Evolutionary conservation across 805 yeast genomes (phyloP).

Genomic region (Lachancea mirantina): DNA sequence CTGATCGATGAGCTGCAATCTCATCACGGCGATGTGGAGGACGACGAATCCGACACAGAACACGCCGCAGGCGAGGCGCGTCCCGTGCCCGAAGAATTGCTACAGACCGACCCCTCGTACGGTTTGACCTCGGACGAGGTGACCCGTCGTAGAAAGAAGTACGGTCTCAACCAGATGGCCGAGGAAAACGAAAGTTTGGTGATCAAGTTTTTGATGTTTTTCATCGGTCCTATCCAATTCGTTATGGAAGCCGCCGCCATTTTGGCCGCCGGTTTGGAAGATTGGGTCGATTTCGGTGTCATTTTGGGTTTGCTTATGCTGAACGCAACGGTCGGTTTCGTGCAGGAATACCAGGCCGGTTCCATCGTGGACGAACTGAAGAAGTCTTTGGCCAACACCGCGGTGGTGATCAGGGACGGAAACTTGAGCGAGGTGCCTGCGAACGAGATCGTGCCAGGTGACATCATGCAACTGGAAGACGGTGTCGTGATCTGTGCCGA

Average conservation of each 20-base stretch:
- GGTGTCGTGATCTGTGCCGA: slow-evolving; percentile 92
- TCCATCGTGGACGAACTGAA: slow-evolving; percentile 94
- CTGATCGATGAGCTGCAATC: slow-evolving; percentile 72
- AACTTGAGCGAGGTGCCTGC: slow-evolving; percentile 66
- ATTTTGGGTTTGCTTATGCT: slow-evolving; percentile 78
- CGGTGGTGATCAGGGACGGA: slow-evolving; percentile 81
- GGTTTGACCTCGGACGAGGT: slow-evolving; percentile 82
- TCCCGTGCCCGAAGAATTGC: slow-evolving; percentile 78
- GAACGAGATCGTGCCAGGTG: slow-evolving; percentile 91
- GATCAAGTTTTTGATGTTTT: slow-evolving; percentile 76
- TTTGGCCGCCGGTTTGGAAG: slow-evolving; percentile 92
- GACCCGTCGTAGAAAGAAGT: slow-evolving; percentile 77
- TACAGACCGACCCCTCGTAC: slow-evolving; percentile 69
- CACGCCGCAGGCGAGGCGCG: slow-evolving; percentile 54
- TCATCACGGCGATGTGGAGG: slow-evolving; percentile 47
- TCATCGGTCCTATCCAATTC: slow-evolving; percentile 93
- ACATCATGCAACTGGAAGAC: slow-evolving; percentile 83
- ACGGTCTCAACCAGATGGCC: slow-evolving; percentile 83
- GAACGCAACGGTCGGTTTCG: slow-evolving; percentile 92
- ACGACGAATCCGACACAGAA: slow-evolving; percentile 38
- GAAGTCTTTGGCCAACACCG: slow-evolving; percentile 89
- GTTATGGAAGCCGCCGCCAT: slow-evolving; percentile 97
- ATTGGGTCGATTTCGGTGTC: slow-evolving; percentile 99
- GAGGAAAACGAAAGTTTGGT: slow-evolving; percentile 78
- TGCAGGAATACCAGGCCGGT: slow-evolving; percentile 97